Percentiles rank a stretch among this genome's conserved stretches.
These are phyloP conservation scores for Trypanosomatidae sp. DNA, from an alignment of 208 protist genomes.

Conservation along the genomic window DNA sequence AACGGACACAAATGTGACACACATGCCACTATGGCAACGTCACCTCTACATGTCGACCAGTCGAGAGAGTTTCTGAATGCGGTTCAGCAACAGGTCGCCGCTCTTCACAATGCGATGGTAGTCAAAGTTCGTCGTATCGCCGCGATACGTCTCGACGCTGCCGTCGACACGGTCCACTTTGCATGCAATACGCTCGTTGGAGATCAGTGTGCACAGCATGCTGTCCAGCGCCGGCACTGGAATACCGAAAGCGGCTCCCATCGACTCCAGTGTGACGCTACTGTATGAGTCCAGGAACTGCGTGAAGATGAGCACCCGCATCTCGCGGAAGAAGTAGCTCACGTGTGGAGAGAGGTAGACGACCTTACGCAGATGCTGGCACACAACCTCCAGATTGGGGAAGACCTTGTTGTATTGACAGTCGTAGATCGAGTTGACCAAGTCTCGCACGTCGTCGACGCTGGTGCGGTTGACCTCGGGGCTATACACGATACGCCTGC, in stretches of 20 bases:
- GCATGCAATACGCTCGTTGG: conserved; percentile 95
- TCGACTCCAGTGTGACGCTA: conserved; percentile 95
- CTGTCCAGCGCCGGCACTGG: conserved; percentile 78
- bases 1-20: background rate
- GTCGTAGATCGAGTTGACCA: conserved; percentile 94
- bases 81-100: conserved; percentile 97
- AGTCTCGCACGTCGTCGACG: conserved; percentile 83
- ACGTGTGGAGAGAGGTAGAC: conserved; percentile 94
- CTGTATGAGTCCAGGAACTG: conserved; percentile 99
- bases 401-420: conserved; percentile 96
- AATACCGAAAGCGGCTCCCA: conserved; percentile 97
- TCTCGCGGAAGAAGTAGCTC: conserved; percentile 97
- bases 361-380: conserved; percentile 88
- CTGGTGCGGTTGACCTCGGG: conserved; percentile 93
- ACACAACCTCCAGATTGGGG: conserved; percentile 87
- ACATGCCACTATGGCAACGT: background rate
- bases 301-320: conserved; percentile 96
- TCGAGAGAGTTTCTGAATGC: conserved; percentile 98
- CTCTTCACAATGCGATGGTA: conserved; percentile 97
- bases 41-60: conserved; percentile 90
- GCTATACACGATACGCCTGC: conserved; percentile 89
- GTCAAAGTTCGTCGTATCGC: conserved; percentile 96
- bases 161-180: conserved; percentile 98
- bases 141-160: conserved; percentile 96
- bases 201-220: conserved; percentile 98